Evolutionary conservation across 352 stramenopile genomes (phyloP).

Genomic region (Phytophthora hibernalis): DNA sequence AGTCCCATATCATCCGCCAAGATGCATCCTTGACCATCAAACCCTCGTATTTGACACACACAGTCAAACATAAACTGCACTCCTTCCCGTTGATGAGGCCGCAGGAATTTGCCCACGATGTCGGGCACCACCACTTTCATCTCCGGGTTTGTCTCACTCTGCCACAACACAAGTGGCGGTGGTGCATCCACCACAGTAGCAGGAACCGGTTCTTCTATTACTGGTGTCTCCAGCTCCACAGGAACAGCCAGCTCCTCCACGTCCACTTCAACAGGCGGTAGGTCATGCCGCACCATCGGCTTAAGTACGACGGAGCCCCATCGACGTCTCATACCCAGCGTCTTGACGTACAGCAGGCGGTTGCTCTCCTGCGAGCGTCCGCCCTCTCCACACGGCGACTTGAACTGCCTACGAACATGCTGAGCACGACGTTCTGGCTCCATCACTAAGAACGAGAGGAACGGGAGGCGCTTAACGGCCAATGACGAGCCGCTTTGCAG

Average conservation of each 20-base stretch:
- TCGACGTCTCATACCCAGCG: conserved; percentile 78
- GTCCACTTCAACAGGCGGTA: conserved; percentile 68
- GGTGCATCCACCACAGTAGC: conserved; percentile 42
- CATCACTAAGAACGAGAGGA: conserved; percentile 84
- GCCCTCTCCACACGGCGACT: conserved; percentile 70
- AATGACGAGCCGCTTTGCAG: conserved; percentile 60
- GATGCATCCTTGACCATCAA: conserved; percentile 88
- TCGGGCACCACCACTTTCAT: conserved; percentile 84
- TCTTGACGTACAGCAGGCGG: conserved; percentile 81
- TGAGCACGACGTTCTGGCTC: conserved; percentile 61
- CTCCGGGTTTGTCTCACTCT: conserved; percentile 68
- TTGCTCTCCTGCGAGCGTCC: conserved; percentile 79
- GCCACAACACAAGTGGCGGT: conserved; percentile 83
- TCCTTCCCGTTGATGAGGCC: conserved; percentile 96
- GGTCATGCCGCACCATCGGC: conserved; percentile 68
- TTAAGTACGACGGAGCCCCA: conserved; percentile 60
- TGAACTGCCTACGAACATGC: conserved; percentile 73
- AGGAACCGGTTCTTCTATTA: conserved; percentile 31
- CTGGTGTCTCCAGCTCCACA: conserved; percentile 30
- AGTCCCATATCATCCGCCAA: conserved; percentile 91
- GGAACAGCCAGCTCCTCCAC: conserved; percentile 62
- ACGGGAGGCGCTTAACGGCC: conserved; percentile 78
- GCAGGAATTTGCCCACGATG: conserved; percentile 95
- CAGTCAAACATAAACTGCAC: conserved; percentile 98
- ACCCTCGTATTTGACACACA: conserved; percentile 76